Conservation (phyloP, 257 asterid genomes). For the Nicotiana noctiflora region DNA sequence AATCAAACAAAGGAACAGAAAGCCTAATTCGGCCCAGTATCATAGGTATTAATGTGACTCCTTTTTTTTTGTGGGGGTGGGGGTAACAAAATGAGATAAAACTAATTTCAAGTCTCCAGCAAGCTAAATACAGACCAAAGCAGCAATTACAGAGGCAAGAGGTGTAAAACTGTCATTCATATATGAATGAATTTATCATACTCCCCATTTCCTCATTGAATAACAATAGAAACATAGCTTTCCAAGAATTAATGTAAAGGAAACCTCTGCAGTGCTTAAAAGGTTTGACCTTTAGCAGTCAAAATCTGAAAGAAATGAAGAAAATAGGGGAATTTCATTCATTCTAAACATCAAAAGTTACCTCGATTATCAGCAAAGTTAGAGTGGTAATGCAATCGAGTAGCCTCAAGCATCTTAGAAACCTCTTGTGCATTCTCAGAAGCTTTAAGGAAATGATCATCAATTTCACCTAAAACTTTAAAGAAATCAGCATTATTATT, state of each 20-base stretch:
- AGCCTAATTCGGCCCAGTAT: not conserved
- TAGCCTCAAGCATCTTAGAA: conserved; percentile 93
- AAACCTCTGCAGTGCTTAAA: not conserved
- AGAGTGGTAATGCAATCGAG: conserved; percentile 86
- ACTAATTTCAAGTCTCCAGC: too few relatives aligned
- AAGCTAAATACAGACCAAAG: too few relatives aligned
- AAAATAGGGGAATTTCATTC: not conserved
- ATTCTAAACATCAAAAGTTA: conserved; percentile 18
- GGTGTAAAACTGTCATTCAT: not conserved
- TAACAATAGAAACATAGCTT: not conserved
- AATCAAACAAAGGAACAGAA: not conserved
- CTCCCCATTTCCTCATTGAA: not conserved
- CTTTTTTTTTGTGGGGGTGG: too few relatives aligned
- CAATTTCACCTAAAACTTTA: conserved; percentile 62
- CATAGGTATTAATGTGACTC: not conserved
- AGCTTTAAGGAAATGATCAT: conserved; percentile 85
- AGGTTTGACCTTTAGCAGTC: not conserved
- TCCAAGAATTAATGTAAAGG: too few relatives aligned
- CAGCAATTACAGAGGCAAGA: not conserved
- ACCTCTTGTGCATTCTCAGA: conserved; percentile 84
- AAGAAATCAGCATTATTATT: conserved; percentile 50
- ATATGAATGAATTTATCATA: not conserved
- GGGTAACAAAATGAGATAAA: not conserved
- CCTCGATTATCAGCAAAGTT: conserved; percentile 97
- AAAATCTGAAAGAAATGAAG: not conserved